These are phyloP conservation scores for Volutella citrinella DNA, from an alignment of 2,329 filamentous ascomycete species.

Conservation along the genomic window DNA sequence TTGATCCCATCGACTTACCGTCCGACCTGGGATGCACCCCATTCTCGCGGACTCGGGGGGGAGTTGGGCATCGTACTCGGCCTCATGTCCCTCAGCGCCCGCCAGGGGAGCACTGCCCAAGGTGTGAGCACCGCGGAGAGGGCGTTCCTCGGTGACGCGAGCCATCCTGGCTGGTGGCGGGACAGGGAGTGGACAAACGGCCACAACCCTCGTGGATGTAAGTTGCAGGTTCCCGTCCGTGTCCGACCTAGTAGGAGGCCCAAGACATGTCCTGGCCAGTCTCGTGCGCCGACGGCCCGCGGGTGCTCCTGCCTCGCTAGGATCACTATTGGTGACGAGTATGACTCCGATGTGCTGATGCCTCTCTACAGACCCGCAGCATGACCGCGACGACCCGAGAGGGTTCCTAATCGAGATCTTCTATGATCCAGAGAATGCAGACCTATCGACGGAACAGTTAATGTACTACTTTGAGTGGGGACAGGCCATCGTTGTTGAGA, in stretches of 20 bases:
- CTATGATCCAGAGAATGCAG: slow-evolving; percentile 27
- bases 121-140: slow-evolving; percentile 8
- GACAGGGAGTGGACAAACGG: slow-evolving; percentile 21
- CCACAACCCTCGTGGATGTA: slow-evolving; percentile 24
- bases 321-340: neutral
- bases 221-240: too few species aligned
- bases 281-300: too few species aligned
- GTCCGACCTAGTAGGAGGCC: too few species aligned
- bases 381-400: slow-evolving; percentile 22
- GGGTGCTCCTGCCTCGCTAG: too few species aligned
- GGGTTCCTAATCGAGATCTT: slow-evolving; percentile 35
- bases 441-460: slow-evolving; percentile 21
- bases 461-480: slow-evolving; percentile 27
- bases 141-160: slow-evolving; percentile 21
- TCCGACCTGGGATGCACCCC: slow-evolving; percentile 1
- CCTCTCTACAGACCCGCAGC: slow-evolving; percentile 24
- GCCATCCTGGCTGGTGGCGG: slow-evolving; percentile 21
- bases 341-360: slow-evolving; percentile 4
- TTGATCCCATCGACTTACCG: slow-evolving; percentile 33
- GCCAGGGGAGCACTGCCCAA: neutral
- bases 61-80: slow-evolving; percentile 37
- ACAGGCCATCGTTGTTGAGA: slow-evolving; percentile 22
- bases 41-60: slow-evolving; percentile 34
- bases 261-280: too few species aligned
- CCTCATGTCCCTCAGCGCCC: slow-evolving; percentile 37